A percentile compares a stretch with the other conserved stretches of the same genome.
phyloP scores from a whole-genome alignment of 179 eudicot species.

The Nepenthes alata region DNA sequence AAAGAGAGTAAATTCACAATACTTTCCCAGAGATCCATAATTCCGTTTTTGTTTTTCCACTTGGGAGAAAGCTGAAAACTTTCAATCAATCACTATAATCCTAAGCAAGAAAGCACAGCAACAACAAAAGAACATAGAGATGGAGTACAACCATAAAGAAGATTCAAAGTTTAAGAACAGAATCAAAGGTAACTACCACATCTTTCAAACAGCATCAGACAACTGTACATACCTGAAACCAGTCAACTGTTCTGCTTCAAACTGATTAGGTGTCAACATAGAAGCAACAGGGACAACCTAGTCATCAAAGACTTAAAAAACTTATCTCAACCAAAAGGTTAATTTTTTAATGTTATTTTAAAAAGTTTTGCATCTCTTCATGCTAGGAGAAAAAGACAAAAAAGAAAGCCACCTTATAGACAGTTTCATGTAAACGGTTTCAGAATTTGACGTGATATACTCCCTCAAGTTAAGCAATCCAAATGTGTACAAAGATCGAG shows the following conservation, averaged over 20 bases:
- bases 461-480: too few species aligned
- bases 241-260: constrained; percentile 87
- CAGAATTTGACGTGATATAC: too few species aligned
- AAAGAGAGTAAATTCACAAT: too few species aligned
- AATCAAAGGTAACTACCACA: background rate
- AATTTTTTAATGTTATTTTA: background rate
- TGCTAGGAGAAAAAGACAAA: background rate
- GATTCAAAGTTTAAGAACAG: constrained; percentile 4
- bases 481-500: too few species aligned
- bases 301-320: constrained; percentile 6
- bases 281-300: constrained; percentile 98
- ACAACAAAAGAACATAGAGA: constrained; percentile 1
- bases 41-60: too few species aligned
- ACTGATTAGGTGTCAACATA: constrained; percentile 95
- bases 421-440: too few species aligned
- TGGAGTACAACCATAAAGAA: background rate
- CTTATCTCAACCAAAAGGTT: too few species aligned
- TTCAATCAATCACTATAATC: too few species aligned
- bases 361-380: background rate
- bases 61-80: too few species aligned
- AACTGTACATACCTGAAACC: constrained; percentile 51
- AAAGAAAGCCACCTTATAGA: background rate
- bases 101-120: too few species aligned
- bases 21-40: too few species aligned
- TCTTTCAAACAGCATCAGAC: background rate